These are phyloP conservation scores for Camelina sativa DNA, from an alignment of 345 rosid species.

Conservation along the genomic window DNA sequence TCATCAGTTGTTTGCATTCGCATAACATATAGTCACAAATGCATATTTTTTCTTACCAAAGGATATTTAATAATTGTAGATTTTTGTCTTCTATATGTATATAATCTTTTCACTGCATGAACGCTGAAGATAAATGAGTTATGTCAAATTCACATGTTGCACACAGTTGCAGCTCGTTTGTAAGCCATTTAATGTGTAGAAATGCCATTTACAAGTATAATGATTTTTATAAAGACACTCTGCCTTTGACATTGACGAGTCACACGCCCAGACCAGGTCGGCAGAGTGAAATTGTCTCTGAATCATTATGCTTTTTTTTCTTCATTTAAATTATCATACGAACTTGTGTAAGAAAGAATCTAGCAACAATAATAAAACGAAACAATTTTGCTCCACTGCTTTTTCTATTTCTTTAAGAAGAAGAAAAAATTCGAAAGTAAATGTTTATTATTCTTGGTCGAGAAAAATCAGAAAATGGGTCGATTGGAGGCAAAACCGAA, in stretches of 20 bases:
- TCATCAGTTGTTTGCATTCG: background rate
- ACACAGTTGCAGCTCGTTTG: no score
- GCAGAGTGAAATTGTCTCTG: slow-evolving; percentile 11
- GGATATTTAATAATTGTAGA: no score
- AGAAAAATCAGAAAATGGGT: background rate
- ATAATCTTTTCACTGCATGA: no score
- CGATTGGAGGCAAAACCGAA: background rate
- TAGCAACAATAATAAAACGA: slow-evolving; percentile 1
- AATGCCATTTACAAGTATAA: background rate
- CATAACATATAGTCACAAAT: background rate
- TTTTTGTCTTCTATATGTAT: no score
- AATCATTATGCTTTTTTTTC: background rate
- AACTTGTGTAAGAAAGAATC: background rate
- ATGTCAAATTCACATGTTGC: no score
- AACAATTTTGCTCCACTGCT: slow-evolving; percentile 6
- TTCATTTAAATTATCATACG: no score
- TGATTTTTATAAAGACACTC: no score
- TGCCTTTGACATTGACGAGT: background rate
- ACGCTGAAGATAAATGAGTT: no score
- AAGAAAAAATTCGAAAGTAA: no score
- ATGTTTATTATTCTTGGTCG: background rate
- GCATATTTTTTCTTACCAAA: background rate
- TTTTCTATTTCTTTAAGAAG: background rate
- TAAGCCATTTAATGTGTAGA: background rate
- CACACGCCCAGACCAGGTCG: background rate